Evolutionary conservation across 164 flowering plant species (phyloP).

Genomic region (Tinospora cordifolia): DNA sequence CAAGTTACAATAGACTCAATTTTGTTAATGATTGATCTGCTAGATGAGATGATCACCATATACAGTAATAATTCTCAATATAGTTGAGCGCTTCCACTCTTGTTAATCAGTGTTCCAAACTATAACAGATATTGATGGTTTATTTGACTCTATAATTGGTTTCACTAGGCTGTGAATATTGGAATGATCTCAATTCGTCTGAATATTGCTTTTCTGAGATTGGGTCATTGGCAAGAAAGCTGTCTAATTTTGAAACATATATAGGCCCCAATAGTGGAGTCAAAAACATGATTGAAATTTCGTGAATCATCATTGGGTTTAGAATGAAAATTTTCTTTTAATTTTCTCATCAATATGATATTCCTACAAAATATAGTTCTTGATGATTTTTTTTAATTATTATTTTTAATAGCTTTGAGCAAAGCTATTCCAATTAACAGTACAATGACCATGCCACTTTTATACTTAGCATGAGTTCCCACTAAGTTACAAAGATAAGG

Average conservation of each 20-base stretch:
- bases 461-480: too few relatives aligned
- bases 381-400: not conserved
- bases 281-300: not conserved
- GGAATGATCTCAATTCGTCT: not conserved
- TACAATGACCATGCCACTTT: too few relatives aligned
- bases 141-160: not conserved
- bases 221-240: too few relatives aligned
- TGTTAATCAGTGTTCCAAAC: too few relatives aligned
- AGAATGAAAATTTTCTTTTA: not conserved
- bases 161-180: not conserved
- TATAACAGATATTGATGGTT: not conserved
- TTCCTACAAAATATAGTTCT: too few relatives aligned
- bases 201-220: not conserved
- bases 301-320: not conserved
- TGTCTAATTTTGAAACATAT: not conserved
- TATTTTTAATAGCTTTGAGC: not conserved
- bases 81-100: not conserved
- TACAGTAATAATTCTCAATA: not conserved
- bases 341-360: not conserved
- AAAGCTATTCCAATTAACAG: not conserved
- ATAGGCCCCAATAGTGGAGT: not conserved
- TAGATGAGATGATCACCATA: not conserved
- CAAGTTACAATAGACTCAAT: too few relatives aligned
- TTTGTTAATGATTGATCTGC: not conserved
- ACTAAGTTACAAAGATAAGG: too few relatives aligned